These are phyloP conservation scores for Colletotrichum godetiae DNA, from an alignment of 2,329 filamentous ascomycete genomes.

Conservation along the genomic window DNA sequence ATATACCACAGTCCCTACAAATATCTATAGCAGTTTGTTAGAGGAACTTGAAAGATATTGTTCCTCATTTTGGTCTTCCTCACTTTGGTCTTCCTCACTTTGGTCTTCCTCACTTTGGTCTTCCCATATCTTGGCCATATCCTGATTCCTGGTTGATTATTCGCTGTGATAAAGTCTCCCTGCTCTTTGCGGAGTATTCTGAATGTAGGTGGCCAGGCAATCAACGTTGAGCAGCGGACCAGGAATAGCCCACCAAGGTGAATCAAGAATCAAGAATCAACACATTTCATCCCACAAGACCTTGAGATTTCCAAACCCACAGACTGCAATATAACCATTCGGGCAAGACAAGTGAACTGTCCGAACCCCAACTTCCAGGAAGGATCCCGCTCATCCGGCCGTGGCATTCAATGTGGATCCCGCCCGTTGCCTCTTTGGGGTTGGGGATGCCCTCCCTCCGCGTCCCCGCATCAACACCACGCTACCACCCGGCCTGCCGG, in stretches of 20 bases:
- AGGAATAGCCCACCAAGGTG: too few relatives aligned
- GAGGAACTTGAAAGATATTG: not conserved
- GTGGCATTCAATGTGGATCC: not conserved
- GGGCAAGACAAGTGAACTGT: not conserved
- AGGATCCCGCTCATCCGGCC: constrained; percentile 32
- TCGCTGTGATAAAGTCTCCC: not conserved
- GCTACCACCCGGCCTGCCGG: not conserved
- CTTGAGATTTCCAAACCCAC: not conserved
- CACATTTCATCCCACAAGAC: not conserved
- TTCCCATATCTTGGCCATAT: not conserved
- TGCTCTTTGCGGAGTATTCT: too few relatives aligned
- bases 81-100: not conserved
- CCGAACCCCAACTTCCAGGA: too few relatives aligned
- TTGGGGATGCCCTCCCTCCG: constrained; percentile 35
- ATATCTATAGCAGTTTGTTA: not conserved
- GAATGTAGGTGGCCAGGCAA: not conserved
- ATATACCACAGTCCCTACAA: constrained; percentile 3
- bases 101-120: not conserved
- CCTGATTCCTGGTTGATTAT: not conserved
- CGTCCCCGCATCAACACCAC: constrained; percentile 25
- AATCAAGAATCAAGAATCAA: not conserved
- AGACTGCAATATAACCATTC: not conserved
- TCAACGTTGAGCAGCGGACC: not conserved
- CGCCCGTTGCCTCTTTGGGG: constrained; percentile 30
- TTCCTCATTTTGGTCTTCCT: not conserved